phyloP scores from a whole-genome alignment of 345 rosid species.

The Iberis pinnata region DNA sequence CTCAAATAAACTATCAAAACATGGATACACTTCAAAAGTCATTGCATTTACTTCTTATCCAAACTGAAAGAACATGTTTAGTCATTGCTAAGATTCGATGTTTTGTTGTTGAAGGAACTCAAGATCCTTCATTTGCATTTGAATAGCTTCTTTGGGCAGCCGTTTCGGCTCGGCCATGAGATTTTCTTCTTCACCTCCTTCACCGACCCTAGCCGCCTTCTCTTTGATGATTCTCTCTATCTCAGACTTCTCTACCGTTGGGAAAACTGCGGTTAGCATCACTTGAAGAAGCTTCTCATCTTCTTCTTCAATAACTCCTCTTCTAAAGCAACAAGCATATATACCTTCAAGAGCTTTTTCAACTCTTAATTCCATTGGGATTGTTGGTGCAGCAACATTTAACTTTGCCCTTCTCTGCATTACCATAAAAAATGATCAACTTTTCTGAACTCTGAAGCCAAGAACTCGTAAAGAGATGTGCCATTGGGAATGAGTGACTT shows the following conservation, averaged over 20 bases:
- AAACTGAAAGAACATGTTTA: neutral
- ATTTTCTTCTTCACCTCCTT: constrained; percentile 41
- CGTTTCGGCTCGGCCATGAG: constrained; percentile 41
- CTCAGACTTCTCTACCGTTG: constrained; percentile 42
- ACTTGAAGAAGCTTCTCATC: constrained; percentile 51
- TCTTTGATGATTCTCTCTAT: constrained; percentile 56
- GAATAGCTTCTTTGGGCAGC: constrained; percentile 63
- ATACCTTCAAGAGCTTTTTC: constrained; percentile 91
- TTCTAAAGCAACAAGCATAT: constrained; percentile 71
- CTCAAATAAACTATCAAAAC: neutral
- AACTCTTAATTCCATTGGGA: constrained; percentile 65
- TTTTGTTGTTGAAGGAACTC: constrained; percentile 73
- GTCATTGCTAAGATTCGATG: constrained; percentile 34
- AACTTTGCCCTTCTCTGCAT: constrained; percentile 73
- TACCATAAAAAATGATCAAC: neutral
- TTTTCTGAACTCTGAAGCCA: constrained; percentile 10
- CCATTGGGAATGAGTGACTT: neutral
- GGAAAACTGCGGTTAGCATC: constrained; percentile 71
- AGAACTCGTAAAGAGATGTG: neutral
- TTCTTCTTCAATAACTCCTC: constrained; percentile 61
- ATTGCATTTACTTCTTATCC: neutral
- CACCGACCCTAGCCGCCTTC: constrained; percentile 52
- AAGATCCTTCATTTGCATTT: constrained; percentile 90
- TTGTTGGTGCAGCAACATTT: constrained; percentile 46
- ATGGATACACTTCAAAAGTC: neutral